Evolutionary conservation across 148 eudicot genomes (phyloP), one percentile per base, ranked within the genome.

Genomic region (Salicornia ramosissima): DNA sequence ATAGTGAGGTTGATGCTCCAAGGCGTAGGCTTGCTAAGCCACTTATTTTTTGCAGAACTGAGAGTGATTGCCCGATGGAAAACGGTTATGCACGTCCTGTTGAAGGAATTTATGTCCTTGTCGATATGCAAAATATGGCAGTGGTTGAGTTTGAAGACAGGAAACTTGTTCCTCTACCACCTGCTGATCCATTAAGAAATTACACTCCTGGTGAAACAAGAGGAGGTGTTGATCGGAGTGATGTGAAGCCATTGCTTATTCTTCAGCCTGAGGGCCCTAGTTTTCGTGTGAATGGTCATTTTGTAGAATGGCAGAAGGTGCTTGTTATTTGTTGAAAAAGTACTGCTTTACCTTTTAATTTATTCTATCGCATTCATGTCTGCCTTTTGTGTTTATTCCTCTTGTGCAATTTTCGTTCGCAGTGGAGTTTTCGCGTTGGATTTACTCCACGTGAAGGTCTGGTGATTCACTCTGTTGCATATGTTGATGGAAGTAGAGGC

Each of bases 81-180:
- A 95, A 95, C 80, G 99, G 99, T 53, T 95, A 95, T 81, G 99
- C 99, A 71, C 96, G 97, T 12, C 99, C 99, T 55, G 97, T 95
- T 69, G 99, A 95, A 85, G 99, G 99, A 75, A 95, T 95, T 69
- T 80, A 87, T 80, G 88, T 95, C 10, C 84, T 91, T 30, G 93
- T 95, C 71, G 99, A 95, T 82, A 87, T 95, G 91, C 97, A 95
- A 73, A 89, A 87, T 73, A 95, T 91, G 97, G 90, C 87, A 54
- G 91, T 95, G 69, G 75, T 95, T 50, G 97, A 95, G 83, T 95
- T 91, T 80, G 97, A 91, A 81, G 99, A 95, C 71, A 89, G 91
- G 24, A 95, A 86, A 69, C 83, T 95, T 75, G 99, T 95, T 69
- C 99, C 96, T 3, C 77, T 95, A 43, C 99, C 97, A 15, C 97